These are phyloP conservation scores for Crithidia brevicula DNA, from an alignment of 208 protist genomes.

Conservation along the genomic window DNA sequence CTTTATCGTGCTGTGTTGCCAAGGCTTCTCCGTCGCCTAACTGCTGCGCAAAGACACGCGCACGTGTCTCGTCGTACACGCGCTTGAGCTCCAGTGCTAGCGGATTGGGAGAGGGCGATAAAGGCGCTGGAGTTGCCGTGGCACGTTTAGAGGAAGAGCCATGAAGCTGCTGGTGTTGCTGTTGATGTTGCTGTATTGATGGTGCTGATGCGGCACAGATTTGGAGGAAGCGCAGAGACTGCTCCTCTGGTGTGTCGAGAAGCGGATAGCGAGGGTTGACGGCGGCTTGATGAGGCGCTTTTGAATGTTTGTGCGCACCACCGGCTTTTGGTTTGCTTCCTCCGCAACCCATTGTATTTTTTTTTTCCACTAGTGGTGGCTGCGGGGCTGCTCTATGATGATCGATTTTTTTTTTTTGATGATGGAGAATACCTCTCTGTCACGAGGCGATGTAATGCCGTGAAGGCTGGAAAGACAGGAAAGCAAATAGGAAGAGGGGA, in stretches of 20 bases:
- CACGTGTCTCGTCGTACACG: constrained; percentile 5
- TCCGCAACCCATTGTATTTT: constrained; percentile 19
- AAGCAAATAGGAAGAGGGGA: too few species aligned
- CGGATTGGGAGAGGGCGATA: too few species aligned
- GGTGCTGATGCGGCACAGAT: neutral
- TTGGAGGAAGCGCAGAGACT: constrained; percentile 4
- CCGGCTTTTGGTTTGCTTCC: neutral
- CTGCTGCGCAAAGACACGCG: constrained; percentile 6
- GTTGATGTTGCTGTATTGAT: neutral
- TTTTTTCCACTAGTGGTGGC: too few species aligned
- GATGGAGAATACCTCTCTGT: too few species aligned
- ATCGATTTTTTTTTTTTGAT: too few species aligned
- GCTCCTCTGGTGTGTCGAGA: constrained; percentile 17
- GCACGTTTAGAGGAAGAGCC: too few species aligned
- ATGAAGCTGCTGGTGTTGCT: neutral
- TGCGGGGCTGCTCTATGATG: too few species aligned
- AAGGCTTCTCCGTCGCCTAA: neutral
- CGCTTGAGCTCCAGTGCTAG: constrained; percentile 10
- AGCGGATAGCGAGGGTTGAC: constrained; percentile 2
- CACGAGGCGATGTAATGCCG: too few species aligned
- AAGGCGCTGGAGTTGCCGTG: too few species aligned
- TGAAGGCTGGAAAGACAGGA: too few species aligned
- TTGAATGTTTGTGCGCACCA: neutral
- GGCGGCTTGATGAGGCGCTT: neutral
- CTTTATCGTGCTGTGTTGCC: neutral